Percentiles rank a stretch among this genome's conserved stretches.
Conservation (phyloP, 2,329 filamentous ascomycete genomes). For the Botrytis galanthina region DNA sequence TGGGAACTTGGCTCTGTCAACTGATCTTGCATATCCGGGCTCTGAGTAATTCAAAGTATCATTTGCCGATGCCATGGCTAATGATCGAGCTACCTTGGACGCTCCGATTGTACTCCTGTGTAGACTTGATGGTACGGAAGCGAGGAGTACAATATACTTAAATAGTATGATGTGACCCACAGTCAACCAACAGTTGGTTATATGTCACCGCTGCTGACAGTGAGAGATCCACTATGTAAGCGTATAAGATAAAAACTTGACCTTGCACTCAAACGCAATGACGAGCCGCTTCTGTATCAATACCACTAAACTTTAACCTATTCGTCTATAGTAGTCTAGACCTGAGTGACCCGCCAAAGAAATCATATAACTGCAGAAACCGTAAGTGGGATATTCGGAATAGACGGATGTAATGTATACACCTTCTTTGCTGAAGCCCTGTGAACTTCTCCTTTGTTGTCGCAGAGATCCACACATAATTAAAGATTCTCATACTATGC, state of each 20-base stretch:
- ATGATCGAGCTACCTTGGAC: not conserved
- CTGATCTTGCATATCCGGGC: not conserved
- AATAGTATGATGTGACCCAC: not conserved
- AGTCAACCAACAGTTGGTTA: not conserved
- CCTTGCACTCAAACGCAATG: not conserved
- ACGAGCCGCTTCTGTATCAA: not conserved
- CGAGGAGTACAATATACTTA: not conserved
- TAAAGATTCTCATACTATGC: no score
- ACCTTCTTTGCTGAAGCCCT: no score
- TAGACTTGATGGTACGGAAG: not conserved
- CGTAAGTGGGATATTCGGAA: not conserved
- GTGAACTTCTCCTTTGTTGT: no score
- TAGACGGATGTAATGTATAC: not conserved
- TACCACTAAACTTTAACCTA: no score
- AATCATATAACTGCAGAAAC: not conserved
- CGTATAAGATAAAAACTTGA: not conserved
- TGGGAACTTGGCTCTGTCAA: slow-evolving; percentile 6
- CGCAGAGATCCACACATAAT: no score
- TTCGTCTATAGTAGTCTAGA: no score
- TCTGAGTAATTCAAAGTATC: not conserved
- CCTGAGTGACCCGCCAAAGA: not conserved
- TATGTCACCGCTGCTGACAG: not conserved
- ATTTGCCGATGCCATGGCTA: not conserved
- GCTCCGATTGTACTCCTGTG: not conserved
- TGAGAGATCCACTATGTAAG: not conserved